phyloP scores from a whole-genome alignment of 139 green algal genomes.

The Chlorella sp. region DNA sequence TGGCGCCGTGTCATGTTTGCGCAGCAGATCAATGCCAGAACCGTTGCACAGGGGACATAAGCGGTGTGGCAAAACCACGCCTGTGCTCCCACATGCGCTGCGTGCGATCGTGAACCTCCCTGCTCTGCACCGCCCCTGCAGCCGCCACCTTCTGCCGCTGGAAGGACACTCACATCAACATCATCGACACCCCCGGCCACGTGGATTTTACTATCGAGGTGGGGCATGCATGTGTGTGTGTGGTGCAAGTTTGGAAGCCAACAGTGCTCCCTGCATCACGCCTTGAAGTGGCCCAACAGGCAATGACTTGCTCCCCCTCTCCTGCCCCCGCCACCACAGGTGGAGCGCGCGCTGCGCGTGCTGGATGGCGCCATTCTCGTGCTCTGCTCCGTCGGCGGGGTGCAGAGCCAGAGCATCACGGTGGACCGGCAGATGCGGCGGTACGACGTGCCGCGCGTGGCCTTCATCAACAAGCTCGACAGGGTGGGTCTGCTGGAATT shows the following conservation, averaged over 20 bases:
- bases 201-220: conserved; percentile 99
- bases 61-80: too few species aligned
- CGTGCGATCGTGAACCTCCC: neutral
- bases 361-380: conserved; percentile 97
- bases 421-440: conserved; percentile 96
- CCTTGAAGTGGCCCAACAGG: too few species aligned
- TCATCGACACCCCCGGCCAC: conserved; percentile 97
- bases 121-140: neutral
- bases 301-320: too few species aligned
- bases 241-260: too few species aligned
- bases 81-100: too few species aligned
- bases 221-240: neutral
- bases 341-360: conserved; percentile 95
- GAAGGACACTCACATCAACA: conserved; percentile 97
- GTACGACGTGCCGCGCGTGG: conserved; percentile 89
- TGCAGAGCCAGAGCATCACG: conserved; percentile 95
- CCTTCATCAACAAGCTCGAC: conserved; percentile 97
- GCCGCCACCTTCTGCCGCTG: conserved; percentile 72
- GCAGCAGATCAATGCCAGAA: too few species aligned
- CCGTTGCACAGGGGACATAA: too few species aligned
- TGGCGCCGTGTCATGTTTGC: too few species aligned
- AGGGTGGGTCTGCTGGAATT: too few species aligned
- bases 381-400: conserved; percentile 88
- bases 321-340: too few species aligned
- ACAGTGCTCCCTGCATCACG: too few species aligned